A percentile compares a stretch with the other conserved stretches of the same genome.
Evolutionary conservation across 176 grass and related monocot species (phyloP).

Genomic region (Tillandsia fasciculata): DNA sequence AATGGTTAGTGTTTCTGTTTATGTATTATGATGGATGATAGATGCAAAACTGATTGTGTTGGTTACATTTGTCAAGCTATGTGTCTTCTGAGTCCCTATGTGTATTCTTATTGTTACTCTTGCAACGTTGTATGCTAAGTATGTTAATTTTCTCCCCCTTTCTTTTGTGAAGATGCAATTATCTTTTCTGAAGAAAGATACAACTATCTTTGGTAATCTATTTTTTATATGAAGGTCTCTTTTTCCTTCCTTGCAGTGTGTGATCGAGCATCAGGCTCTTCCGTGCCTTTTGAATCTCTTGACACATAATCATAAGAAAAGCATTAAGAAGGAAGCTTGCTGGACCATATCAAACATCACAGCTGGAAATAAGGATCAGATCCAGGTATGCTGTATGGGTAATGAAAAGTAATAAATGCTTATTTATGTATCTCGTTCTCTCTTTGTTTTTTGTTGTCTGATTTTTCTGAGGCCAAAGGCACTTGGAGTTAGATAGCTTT

Average conservation of each 20-base stretch:
- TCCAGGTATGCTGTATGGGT: slow-evolving; percentile 40
- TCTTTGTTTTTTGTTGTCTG: background rate
- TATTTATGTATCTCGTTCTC: too few species aligned
- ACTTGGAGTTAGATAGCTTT: too few species aligned
- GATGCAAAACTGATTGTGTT: too few species aligned
- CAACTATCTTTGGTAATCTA: background rate
- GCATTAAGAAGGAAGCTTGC: slow-evolving; percentile 98
- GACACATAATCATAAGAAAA: slow-evolving; percentile 86
- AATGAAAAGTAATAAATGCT: too few species aligned
- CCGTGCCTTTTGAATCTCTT: slow-evolving; percentile 78
- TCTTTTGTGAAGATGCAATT: background rate
- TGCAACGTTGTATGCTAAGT: background rate
- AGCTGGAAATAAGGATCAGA: slow-evolving; percentile 87
- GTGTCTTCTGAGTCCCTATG: too few species aligned
- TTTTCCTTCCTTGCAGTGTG: slow-evolving; percentile 43
- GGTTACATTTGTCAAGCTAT: too few species aligned
- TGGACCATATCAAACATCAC: slow-evolving; percentile 97
- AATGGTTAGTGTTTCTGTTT: too few species aligned
- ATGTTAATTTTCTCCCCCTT: background rate
- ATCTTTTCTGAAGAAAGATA: background rate
- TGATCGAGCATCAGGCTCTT: slow-evolving; percentile 81
- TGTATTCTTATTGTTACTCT: too few species aligned
- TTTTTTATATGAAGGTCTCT: slow-evolving; percentile 1
- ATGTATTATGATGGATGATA: too few species aligned
- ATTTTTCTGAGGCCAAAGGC: background rate